These are phyloP conservation scores for Sclerotiophoma versabilis DNA, from an alignment of 2,329 filamentous ascomycete species.

Conservation along the genomic window DNA sequence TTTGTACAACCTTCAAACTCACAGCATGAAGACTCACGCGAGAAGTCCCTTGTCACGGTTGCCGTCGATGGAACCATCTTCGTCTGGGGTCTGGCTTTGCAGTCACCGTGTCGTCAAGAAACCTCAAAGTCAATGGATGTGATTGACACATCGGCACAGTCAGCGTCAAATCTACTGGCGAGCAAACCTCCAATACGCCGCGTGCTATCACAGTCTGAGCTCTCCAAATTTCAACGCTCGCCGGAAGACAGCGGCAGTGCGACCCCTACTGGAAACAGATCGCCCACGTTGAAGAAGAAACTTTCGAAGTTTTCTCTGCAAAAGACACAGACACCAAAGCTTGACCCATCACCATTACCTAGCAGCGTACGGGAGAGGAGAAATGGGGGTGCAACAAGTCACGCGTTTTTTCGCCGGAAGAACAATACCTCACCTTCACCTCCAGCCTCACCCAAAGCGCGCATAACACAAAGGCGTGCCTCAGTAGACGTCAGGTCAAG, in stretches of 20 bases:
- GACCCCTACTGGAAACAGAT: conserved; percentile 52
- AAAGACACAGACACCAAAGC: conserved; percentile 50
- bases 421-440: conserved; percentile 54
- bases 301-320: conserved; percentile 60
- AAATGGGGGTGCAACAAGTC: conserved; percentile 21
- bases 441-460: conserved; percentile 46
- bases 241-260: conserved; percentile 51
- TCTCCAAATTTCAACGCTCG: conserved; percentile 75
- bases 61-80: conserved; percentile 61
- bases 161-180: conserved; percentile 43
- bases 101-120: conserved; percentile 38
- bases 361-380: conserved; percentile 33
- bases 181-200: conserved; percentile 77
- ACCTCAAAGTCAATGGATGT: conserved; percentile 49
- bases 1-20: conserved; percentile 58
- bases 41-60: conserved; percentile 56
- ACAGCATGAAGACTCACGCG: conserved; percentile 55
- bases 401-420: conserved; percentile 30
- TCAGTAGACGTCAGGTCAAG: conserved; percentile 60
- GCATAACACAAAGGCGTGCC: conserved; percentile 52
- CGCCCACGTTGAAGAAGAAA: conserved; percentile 63
- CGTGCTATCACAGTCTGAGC: conserved; percentile 84
- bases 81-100: conserved; percentile 52
- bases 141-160: conserved; percentile 40
- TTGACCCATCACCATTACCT: conserved; percentile 52